Conservation (phyloP, 169 alveolate species). For the Fabrea salina region DNA sequence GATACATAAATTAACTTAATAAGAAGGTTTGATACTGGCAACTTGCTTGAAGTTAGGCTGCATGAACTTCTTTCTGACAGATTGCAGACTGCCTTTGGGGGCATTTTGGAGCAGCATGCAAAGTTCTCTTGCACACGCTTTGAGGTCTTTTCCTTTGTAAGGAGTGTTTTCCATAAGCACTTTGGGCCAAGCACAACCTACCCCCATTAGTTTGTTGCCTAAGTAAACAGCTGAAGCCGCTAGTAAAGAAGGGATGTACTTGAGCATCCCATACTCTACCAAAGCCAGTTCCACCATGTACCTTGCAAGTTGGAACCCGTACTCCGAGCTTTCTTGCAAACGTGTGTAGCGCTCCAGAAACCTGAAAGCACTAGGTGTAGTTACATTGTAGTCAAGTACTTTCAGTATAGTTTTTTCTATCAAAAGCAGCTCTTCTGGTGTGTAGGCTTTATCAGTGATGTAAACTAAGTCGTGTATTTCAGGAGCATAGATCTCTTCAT, state of each 20-base stretch:
- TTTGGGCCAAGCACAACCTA: slow-evolving; percentile 43
- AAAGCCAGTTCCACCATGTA: slow-evolving; percentile 68
- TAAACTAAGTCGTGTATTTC: slow-evolving; percentile 65
- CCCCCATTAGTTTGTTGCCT: slow-evolving; percentile 55
- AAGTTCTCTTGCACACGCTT: slow-evolving; percentile 71
- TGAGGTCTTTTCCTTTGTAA: slow-evolving; percentile 52
- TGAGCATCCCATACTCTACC: slow-evolving; percentile 61
- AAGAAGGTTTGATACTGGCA: too few species aligned
- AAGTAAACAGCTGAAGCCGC: slow-evolving; percentile 77
- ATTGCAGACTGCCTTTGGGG: slow-evolving; percentile 54
- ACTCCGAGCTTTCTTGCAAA: slow-evolving; percentile 44
- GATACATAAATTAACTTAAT: too few species aligned
- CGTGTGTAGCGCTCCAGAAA: slow-evolving; percentile 49
- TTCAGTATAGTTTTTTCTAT: neutral
- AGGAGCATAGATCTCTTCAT: slow-evolving; percentile 83
- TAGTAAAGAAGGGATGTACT: slow-evolving; percentile 58
- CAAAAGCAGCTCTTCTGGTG: neutral
- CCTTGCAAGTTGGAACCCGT: slow-evolving; percentile 48
- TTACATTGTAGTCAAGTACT: slow-evolving; percentile 38
- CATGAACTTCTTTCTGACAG: slow-evolving; percentile 71
- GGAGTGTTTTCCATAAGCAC: slow-evolving; percentile 41
- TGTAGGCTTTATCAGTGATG: slow-evolving; percentile 29
- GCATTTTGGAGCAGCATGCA: slow-evolving; percentile 54
- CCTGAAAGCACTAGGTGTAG: slow-evolving; percentile 34
- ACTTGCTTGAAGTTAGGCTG: slow-evolving; percentile 53